Evolutionary conservation across 192 early-diverging fungal species (phyloP), one percentile per base, ranked within the genome.

Genomic region (Linnemannia exigua): DNA sequence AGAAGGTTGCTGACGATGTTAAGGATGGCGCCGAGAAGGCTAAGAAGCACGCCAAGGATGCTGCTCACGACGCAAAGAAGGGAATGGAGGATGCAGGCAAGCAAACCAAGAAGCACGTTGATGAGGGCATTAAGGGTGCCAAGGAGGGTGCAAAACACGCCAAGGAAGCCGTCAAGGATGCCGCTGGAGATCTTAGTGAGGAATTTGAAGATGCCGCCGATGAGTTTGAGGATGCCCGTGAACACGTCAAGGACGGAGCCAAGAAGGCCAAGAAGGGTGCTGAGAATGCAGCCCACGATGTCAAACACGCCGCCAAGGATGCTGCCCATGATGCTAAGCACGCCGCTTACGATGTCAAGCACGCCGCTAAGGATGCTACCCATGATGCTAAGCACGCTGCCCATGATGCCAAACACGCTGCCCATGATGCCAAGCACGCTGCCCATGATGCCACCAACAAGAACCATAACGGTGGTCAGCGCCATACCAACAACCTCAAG

Each of bases 401-500:
- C 2, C 35, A 77, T 68, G 69, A 82, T 51, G 37, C 31, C 19
- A 72, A 71, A 41, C 66, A 75, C 50, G 31, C 63, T 25, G 72
- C 41, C 41, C 41, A 69, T 15, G 20, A 80, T 41, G 51, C 37
- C 36, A 48, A 72, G 12, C 25, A 72, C 9, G 41, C 63, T 11
- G 15, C 44, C 7, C n/a, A 67, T 2, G 47, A 69, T 6, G 20
- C 50, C 41, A 50, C 63, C 46, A 36, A 74, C 37, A 61, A 75
- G 38, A 38, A 44, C 54, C 22, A 11, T 22, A 63, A 63, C 58
- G 58, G 28, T 31, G 12, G 9, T 25, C 77, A 72, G 36, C 48
- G 36, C 6, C 83, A 86, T n/a, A 71, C 67, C 61, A 76, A 74
- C 75, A 68, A 86, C 54, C 38, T 80, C 37, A 86, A 86, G 70